Base-by-base conservation (phyloP, 225 moss, liverwort and hornwort species). In the Polytrichum commune region DNA sequence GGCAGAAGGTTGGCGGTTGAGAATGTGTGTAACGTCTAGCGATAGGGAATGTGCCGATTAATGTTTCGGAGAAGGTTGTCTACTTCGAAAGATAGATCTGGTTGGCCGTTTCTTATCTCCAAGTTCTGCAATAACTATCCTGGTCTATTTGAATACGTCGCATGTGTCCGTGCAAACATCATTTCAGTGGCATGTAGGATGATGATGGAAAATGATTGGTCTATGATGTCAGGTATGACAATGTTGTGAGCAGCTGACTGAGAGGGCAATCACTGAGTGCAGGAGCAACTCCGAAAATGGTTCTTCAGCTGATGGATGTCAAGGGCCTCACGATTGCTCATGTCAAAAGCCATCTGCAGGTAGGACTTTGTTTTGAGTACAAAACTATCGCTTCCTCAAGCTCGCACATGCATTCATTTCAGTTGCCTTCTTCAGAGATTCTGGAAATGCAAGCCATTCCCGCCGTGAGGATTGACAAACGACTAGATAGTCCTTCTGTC, bases 291-390 rank as follows among this genome's bases (percentile, higher is more conserved):
- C 91, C 91, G 20, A 91, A 91, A 77, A 64, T 91, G 74, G 91
- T 91, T 72, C 89, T 91, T 53, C 91, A 91, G 62, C 79, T 86
- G 69, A 91, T 91, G 91, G 87, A 91, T 72, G 91, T 91, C 77
- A 91, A 89, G 55, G 91, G 91, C 65, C 86, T 91, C 70, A 91
- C 91, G 2, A 91, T 91, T 65, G 91, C 91, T 54, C 91, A 91
- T 74, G 91, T 91, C 69, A 91, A 91, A 77, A 91, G 91, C 69
- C 91, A 91, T 74, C 81, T 91, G 69, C 91, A 91, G 89, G 91
- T 91, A 46, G 46, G 46, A 46, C 46, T 46, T 38, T 46, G 35
- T 35, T 35, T 35, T 0, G 16, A 46, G 46, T 46, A 13, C 46
- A 16, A 26, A 10, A 46, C 13, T 46, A 16, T 46, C 16, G 46